phyloP scores from a whole-genome alignment of 306 rosid species.

The Glycine soja region DNA sequence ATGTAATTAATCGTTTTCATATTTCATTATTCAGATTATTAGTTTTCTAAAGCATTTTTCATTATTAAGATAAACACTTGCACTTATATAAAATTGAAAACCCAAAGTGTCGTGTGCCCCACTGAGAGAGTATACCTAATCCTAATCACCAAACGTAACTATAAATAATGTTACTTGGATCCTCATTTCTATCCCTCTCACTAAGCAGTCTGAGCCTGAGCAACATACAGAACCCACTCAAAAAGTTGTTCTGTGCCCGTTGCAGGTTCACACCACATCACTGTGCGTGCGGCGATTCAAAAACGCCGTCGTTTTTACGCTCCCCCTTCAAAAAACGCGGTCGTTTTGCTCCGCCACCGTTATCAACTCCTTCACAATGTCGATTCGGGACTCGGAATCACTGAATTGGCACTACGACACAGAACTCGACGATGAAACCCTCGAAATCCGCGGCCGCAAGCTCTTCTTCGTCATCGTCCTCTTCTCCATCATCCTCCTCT shows the following conservation, averaged over 20 bases:
- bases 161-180: slow-evolving; percentile 16
- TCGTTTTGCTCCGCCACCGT: too few species aligned
- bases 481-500: slow-evolving; percentile 59
- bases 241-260: not conserved
- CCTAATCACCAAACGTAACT: slow-evolving; percentile 40
- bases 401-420: slow-evolving; percentile 64
- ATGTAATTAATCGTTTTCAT: too few species aligned
- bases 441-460: slow-evolving; percentile 65
- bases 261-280: not conserved
- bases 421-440: slow-evolving; percentile 54
- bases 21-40: too few species aligned
- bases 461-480: slow-evolving; percentile 65
- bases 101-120: not conserved
- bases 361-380: slow-evolving; percentile 16
- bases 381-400: slow-evolving; percentile 42
- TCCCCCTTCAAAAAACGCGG: too few species aligned
- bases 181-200: not conserved
- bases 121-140: not conserved
- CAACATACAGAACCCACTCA: not conserved
- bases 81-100: not conserved
- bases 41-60: too few species aligned
- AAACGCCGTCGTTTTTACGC: not conserved
- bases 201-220: not conserved
- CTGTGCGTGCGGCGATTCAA: not conserved
- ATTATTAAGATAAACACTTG: not conserved